These are phyloP conservation scores for Byssochlamys sp. DNA, from an alignment of 2,329 filamentous ascomycete species.

Conservation along the genomic window DNA sequence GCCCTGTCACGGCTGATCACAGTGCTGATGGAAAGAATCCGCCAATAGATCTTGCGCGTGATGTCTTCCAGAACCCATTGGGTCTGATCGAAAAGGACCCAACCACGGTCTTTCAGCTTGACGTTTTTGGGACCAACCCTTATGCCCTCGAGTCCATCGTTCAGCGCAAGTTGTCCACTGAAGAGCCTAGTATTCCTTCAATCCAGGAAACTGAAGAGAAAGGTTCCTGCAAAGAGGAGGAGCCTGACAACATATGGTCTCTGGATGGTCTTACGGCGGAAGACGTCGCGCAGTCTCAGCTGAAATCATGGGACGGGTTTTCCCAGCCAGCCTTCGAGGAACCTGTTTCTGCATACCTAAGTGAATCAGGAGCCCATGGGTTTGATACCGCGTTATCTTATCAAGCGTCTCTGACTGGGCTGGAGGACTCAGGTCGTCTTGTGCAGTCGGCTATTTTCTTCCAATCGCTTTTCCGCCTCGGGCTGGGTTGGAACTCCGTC, in stretches of 20 bases:
- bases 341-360: slow-evolving; percentile 32
- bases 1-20: not conserved
- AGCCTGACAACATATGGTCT: slow-evolving; percentile 26
- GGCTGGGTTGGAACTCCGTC: slow-evolving; percentile 36
- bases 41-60: slow-evolving; percentile 14
- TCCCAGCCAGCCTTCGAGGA: slow-evolving; percentile 21
- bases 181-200: slow-evolving; percentile 12
- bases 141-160: slow-evolving; percentile 11
- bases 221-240: slow-evolving; percentile 11
- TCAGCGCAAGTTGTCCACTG: slow-evolving; percentile 10
- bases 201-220: slow-evolving; percentile 12
- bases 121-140: slow-evolving; percentile 21
- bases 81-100: slow-evolving; percentile 15
- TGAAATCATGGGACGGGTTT: slow-evolving; percentile 36
- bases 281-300: slow-evolving; percentile 7
- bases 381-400: slow-evolving; percentile 31
- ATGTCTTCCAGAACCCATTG: slow-evolving; percentile 15
- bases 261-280: slow-evolving; percentile 16
- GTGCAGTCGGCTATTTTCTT: slow-evolving; percentile 31
- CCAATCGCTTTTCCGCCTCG: slow-evolving; percentile 30
- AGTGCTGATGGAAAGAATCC: not conserved
- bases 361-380: slow-evolving; percentile 31
- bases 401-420: slow-evolving; percentile 12
- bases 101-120: slow-evolving; percentile 21
- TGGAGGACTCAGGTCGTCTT: slow-evolving; percentile 19